Conservation (phyloP, 495 filamentous ascomycete genomes). For the Jackrogersella multiformis region DNA sequence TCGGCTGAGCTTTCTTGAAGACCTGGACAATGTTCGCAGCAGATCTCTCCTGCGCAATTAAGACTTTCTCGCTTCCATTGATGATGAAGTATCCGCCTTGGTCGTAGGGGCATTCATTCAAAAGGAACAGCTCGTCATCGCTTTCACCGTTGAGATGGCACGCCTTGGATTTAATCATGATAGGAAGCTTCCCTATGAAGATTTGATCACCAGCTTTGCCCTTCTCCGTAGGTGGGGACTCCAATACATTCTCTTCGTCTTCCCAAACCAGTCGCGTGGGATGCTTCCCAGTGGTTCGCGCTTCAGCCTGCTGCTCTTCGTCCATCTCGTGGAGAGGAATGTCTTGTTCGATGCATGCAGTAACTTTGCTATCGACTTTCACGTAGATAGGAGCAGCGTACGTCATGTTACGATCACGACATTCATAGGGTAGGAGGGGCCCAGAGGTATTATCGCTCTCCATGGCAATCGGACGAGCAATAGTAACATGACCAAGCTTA, state of each 20-base stretch:
- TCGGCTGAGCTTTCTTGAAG: constrained; percentile 93
- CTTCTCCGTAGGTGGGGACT: constrained; percentile 44
- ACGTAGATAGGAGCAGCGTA: constrained; percentile 92
- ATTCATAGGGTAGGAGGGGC: constrained; percentile 88
- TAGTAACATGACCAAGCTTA: constrained; percentile 84
- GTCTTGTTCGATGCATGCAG: constrained; percentile 79
- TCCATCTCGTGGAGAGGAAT: constrained; percentile 69
- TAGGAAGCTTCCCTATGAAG: constrained; percentile 92
- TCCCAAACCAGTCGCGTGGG: constrained; percentile 68
- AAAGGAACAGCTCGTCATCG: constrained; percentile 81
- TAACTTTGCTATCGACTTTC: constrained; percentile 79
- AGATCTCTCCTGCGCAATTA: constrained; percentile 97
- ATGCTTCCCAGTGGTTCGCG: constrained; percentile 56
- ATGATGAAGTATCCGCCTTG: constrained; percentile 99
- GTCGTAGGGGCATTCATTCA: constrained; percentile 97
- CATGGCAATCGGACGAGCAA: constrained; percentile 85
- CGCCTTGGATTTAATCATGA: constrained; percentile 96
- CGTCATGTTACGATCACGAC: constrained; percentile 91
- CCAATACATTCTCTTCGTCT: constrained; percentile 56
- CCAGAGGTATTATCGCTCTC: constrained; percentile 89
- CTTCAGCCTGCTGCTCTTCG: constrained; percentile 65
- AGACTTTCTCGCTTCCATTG: constrained; percentile 98
- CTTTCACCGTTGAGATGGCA: constrained; percentile 84
- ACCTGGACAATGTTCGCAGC: constrained; percentile 99
- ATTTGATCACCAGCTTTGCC: constrained; percentile 58